Evolutionary conservation across 805 yeast genomes (phyloP).

Genomic region (Zygoascus ofunaensis): DNA sequence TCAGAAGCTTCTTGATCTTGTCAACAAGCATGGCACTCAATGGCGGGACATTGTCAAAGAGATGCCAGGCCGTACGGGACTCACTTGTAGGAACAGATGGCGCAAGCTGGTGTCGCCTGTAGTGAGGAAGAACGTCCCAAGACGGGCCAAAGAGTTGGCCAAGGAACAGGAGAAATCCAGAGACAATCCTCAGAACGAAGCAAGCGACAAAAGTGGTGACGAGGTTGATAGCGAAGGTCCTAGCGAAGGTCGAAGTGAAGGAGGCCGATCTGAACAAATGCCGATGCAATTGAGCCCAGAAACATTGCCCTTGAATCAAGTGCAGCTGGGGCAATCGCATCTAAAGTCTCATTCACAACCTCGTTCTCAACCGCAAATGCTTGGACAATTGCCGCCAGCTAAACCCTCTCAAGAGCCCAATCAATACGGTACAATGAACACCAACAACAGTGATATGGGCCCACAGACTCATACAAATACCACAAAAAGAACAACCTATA

Average conservation of each 20-base stretch:
- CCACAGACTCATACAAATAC: background rate
- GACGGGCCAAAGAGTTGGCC: constrained; percentile 24
- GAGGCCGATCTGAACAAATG: background rate
- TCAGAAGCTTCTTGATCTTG: constrained; percentile 52
- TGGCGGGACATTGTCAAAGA: constrained; percentile 76
- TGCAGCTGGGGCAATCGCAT: background rate
- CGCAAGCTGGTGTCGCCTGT: constrained; percentile 64
- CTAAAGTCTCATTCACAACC: no score
- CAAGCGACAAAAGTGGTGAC: background rate
- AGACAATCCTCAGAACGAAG: background rate
- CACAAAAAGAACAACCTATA: background rate
- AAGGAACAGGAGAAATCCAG: background rate
- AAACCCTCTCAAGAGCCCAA: no score
- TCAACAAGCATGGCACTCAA: constrained; percentile 67
- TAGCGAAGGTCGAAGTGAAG: no score
- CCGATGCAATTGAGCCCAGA: background rate
- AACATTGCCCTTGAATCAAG: background rate
- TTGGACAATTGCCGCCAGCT: no score
- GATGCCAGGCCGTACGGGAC: constrained; percentile 72
- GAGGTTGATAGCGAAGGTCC: no score
- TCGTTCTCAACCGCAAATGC: no score
- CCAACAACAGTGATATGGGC: background rate
- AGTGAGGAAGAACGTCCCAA: constrained; percentile 32
- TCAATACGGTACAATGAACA: no score
- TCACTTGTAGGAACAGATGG: constrained; percentile 91